Base-by-base conservation (phyloP, 805 yeast species). In the Nakazawaea molendinolei region DNA sequence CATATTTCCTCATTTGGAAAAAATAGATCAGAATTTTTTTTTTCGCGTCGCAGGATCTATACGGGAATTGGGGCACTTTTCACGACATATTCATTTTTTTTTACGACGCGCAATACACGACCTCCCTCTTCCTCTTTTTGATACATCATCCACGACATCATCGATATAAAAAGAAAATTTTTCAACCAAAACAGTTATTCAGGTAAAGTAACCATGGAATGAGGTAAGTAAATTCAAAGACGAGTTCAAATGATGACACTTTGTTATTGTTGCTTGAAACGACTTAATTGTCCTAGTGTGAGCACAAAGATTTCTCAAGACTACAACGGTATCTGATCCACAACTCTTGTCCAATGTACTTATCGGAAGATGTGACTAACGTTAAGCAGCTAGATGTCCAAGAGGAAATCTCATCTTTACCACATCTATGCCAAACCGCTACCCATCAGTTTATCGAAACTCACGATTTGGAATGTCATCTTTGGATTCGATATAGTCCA, bases 321-420 rank as follows among this genome's bases (percentile, higher is more conserved):
- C 95, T 85, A 85, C 94, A 85, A 85, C 95, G 95, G 95, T 85
- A 85, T 85, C 95, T 85, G 95, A 82, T 30, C 48, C 31, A 36
- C 14, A 19, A 27, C 36, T 32, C 23, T n/a, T 28, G 14, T 14
- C 9, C 5, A 32, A 15, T 15, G 14, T 14, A 34, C 23, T 9
- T n/a, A 24, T 8, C 24, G 16, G n/a, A 16, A 22, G 33, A 33
- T 28, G 27, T 25, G 39, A 50, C 51, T 44, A 49, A 46, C 51
- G 15, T 15, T 12, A 14, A 24, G 7, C 16, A 25, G 43, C 38
- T 31, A 23, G 33, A 63, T 60, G 51, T 55, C 60, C 39, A 54
- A 55, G 38, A 41, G 45, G 38, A 54, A 49, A 43, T 47, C 47
- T 42, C 48, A 53, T 44, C 51, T 59, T 38, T 51, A 60, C 34